Evolutionary conservation across 2,329 filamentous ascomycete genomes (phyloP), one percentile per base, ranked within the genome.

Genomic region (Fusarium phyllophilum): DNA sequence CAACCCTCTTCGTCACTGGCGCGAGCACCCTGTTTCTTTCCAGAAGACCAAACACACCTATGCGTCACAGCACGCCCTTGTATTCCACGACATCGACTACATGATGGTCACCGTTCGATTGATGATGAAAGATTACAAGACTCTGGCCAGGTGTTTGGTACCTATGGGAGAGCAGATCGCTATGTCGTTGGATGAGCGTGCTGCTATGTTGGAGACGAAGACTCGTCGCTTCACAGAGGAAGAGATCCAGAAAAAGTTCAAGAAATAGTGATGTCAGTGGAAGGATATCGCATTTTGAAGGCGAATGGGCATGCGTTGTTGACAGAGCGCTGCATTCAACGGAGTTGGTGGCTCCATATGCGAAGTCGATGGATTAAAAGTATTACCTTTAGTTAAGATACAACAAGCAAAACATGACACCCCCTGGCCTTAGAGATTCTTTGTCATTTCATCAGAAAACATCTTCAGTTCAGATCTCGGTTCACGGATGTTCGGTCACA

Each of bases 11-110:
- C 89, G 93, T 4, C 94, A 95, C 83, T 96, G 93, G 93, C 90
- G 93, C 65, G 92, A 95, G 26, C 93, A 95, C 76, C 93, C 93
- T 0, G 85, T 90, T 18, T 89, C 92, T 12, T 94, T 96, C 81
- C 84, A 95, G 5, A 87, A 90, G 75, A 88, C 90, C 51, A 94
- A 94, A 81, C 83, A 88, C 31, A 87, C 86, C 6, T 96, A 95
- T 77, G 86, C 89, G 0, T 82, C 85, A 13, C 90, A 94, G 78
- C 84, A 90, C 26, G 93, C 93, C 0, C 86, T 96, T 12, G 91
- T 95, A 11, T 95, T 96, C 79, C 91, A 92, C 81, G 91, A 95
- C 77, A 94, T 96, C 76, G 93, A 95, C 81, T 96, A 94, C 79
- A 83, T 95, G 58, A 92, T 94, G 86, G 89, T 95, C 69, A 94